Evolutionary conservation across 768 basidiomycete genomes (phyloP).

Genomic region (Trametes cubensis): DNA sequence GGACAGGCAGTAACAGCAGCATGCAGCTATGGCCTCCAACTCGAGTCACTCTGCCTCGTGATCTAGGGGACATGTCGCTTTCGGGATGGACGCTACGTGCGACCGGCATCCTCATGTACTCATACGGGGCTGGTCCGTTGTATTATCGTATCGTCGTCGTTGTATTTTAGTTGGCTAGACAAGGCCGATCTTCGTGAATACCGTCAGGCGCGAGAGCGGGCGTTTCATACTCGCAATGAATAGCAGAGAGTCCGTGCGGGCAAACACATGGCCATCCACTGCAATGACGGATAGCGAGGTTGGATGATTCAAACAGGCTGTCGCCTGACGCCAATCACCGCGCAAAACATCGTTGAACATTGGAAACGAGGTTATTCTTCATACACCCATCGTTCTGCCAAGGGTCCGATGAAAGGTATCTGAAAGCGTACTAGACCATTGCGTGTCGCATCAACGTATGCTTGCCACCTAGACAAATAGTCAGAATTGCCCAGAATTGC

Average conservation of each 20-base stretch:
- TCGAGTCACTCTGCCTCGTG: conserved; percentile 25
- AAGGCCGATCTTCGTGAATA: too few relatives aligned
- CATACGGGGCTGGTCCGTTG: conserved; percentile 18
- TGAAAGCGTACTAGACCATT: conserved; percentile 58
- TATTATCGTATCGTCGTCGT: conserved; percentile 10
- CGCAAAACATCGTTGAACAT: neutral
- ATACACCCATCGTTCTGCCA: conserved; percentile 70
- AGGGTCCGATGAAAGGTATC: conserved; percentile 61
- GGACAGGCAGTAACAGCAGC: conserved; percentile 26
- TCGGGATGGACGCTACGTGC: conserved; percentile 1
- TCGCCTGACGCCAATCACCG: too few relatives aligned
- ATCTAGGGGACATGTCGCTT: conserved; percentile 3
- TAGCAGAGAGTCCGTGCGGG: too few relatives aligned
- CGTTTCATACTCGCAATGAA: too few relatives aligned
- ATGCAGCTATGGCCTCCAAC: conserved; percentile 33
- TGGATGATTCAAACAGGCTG: too few relatives aligned
- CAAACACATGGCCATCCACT: too few relatives aligned
- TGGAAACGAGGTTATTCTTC: conserved; percentile 48
- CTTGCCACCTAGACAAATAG: conserved; percentile 42
- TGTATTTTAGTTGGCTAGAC: neutral
- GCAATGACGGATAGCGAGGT: too few relatives aligned
- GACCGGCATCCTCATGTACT: conserved; percentile 1
- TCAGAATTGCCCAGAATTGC: neutral
- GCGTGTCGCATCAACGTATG: conserved; percentile 55
- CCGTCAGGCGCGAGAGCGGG: too few relatives aligned